A percentile compares a stretch with the other conserved stretches of the same genome.
Evolutionary conservation across 306 rosid species (phyloP).

Genomic region (Astragalus membranaceus): DNA sequence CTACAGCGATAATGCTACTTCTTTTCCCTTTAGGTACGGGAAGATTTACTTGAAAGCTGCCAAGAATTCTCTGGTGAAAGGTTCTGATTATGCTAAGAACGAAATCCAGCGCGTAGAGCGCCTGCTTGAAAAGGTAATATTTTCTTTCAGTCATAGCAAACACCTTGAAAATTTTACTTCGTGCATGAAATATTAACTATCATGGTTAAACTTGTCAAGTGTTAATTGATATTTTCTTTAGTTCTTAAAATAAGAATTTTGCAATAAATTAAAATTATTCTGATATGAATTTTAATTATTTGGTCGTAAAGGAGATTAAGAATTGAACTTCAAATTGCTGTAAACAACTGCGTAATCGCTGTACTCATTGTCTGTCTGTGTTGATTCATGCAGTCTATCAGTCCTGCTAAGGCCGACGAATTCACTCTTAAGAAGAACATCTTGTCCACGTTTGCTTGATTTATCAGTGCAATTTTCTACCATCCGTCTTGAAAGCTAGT

Average conservation of each 20-base stretch:
- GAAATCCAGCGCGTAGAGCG: constrained; percentile 83
- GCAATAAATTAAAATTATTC: background rate
- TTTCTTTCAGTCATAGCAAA: background rate
- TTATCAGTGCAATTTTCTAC: background rate
- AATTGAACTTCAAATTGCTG: background rate
- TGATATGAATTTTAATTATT: background rate
- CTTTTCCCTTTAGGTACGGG: constrained; percentile 44
- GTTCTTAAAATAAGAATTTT: background rate
- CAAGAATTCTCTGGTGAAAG: constrained; percentile 62
- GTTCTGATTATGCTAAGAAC: constrained; percentile 77
- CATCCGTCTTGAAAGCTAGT: background rate
- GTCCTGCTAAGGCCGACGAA: constrained; percentile 85
- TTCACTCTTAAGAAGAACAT: constrained; percentile 79
- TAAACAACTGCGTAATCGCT: background rate
- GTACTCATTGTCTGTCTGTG: background rate
- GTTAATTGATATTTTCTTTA: background rate
- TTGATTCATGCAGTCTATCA: constrained; percentile 59
- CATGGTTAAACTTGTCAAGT: background rate
- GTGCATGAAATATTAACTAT: background rate
- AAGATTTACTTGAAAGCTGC: constrained; percentile 86
- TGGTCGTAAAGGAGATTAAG: background rate
- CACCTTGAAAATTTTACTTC: background rate
- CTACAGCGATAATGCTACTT: background rate
- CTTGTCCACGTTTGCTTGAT: constrained; percentile 46
- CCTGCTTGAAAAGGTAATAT: constrained; percentile 73